Conservation (phyloP, 78 protist species). For the Polysphondylium violaceum region DNA sequence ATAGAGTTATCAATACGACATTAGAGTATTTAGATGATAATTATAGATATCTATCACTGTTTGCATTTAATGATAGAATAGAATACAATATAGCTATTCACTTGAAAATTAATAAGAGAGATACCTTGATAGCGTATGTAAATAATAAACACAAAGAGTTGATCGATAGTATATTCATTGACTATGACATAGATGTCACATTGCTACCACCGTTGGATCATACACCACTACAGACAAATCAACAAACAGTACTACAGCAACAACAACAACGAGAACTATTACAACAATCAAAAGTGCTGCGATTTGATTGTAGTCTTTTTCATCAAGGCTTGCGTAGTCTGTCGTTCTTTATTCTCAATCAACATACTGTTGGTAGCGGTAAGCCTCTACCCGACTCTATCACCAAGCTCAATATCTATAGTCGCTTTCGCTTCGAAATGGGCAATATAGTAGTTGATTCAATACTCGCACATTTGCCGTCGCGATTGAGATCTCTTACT, state of each 20-base stretch:
- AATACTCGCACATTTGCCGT: not conserved
- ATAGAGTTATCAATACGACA: not conserved
- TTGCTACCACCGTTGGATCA: not conserved
- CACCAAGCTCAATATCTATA: not conserved
- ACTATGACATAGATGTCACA: not conserved
- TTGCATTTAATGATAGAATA: not conserved
- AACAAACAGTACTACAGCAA: not conserved
- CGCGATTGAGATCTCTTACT: not conserved
- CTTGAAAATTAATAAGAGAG: not conserved
- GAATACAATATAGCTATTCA: not conserved
- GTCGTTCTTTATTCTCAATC: not conserved
- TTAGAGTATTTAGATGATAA: not conserved
- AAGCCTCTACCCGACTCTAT: not conserved
- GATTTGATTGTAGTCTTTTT: no score
- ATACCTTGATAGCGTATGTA: not conserved
- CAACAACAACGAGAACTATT: not conserved
- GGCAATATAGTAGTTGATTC: not conserved
- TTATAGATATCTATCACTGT: not conserved
- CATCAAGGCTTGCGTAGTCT: not conserved
- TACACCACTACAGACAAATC: no score
- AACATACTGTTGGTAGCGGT: not conserved
- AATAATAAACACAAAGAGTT: not conserved
- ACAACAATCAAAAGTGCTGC: no score
- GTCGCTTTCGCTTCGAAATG: not conserved
- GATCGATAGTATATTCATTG: not conserved